phyloP scores from a whole-genome alignment of 1,284 basidiomycete genomes.

The Paramarasmius palmivorus region DNA sequence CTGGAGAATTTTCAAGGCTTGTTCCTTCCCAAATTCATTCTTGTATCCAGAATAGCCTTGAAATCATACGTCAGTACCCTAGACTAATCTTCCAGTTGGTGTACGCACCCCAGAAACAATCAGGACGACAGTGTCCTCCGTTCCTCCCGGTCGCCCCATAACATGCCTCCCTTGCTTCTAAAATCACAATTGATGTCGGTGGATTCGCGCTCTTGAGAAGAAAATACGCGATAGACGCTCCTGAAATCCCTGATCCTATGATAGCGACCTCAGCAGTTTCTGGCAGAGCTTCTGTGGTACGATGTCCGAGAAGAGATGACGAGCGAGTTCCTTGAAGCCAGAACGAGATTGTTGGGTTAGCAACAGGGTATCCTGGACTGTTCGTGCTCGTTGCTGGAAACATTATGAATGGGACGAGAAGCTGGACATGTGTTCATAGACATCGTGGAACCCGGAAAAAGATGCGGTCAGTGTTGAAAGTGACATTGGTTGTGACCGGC shows the following conservation, averaged over 20 bases:
- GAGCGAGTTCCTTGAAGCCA: too few relatives aligned
- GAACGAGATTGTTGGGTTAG: too few relatives aligned
- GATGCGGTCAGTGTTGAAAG: too few relatives aligned
- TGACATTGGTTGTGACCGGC: too few relatives aligned
- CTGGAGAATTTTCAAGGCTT: slow-evolving; percentile 23
- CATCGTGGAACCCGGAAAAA: too few relatives aligned
- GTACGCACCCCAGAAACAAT: slow-evolving; percentile 18
- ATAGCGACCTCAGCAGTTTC: too few relatives aligned
- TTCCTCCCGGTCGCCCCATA: slow-evolving; percentile 27
- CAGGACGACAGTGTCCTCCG: slow-evolving; percentile 26
- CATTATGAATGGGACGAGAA: too few relatives aligned
- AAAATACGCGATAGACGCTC: slow-evolving; percentile 23
- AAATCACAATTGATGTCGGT: slow-evolving; percentile 23
- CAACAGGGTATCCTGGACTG: too few relatives aligned
- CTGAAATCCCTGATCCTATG: slow-evolving; percentile 15
- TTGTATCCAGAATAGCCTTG: slow-evolving; percentile 22
- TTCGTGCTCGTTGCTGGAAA: too few relatives aligned
- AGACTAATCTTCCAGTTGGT: neutral
- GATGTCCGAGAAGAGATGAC: too few relatives aligned
- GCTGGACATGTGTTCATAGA: too few relatives aligned
- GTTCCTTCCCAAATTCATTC: slow-evolving; percentile 20
- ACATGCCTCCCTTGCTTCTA: slow-evolving; percentile 26
- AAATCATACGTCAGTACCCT: neutral
- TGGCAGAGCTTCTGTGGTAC: too few relatives aligned
- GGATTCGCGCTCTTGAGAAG: slow-evolving; percentile 21